Evolutionary conservation across 768 basidiomycete species (phyloP).

Genomic region (Suillus paluster): DNA sequence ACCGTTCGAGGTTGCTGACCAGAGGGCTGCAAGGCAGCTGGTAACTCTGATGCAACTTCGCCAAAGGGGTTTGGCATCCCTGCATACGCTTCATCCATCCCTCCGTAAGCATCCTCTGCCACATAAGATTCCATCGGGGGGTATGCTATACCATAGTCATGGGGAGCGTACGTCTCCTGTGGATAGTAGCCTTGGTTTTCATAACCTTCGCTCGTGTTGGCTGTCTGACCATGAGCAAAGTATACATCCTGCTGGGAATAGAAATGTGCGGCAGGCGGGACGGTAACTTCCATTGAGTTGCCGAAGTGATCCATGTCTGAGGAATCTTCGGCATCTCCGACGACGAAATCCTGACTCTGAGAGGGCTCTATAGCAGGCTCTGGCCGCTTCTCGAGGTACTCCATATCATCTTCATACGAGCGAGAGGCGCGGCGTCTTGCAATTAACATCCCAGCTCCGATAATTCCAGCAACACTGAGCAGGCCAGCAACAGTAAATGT

Average conservation of each 20-base stretch:
- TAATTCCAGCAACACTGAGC: constrained; percentile 35
- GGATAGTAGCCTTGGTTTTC: constrained; percentile 20
- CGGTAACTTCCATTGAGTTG: constrained; percentile 19
- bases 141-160: constrained; percentile 29
- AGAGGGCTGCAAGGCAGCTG: constrained; percentile 22
- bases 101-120: constrained; percentile 20
- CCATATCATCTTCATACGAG: constrained; percentile 31
- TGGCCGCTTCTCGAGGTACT: constrained; percentile 30
- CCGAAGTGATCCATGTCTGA: constrained; percentile 29
- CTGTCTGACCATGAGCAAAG: constrained; percentile 6
- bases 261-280: constrained; percentile 22
- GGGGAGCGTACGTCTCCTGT: constrained; percentile 29
- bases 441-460: constrained; percentile 32
- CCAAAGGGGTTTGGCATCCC: constrained; percentile 23
- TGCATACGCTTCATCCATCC: constrained; percentile 6
- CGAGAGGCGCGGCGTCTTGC: constrained; percentile 33
- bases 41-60: constrained; percentile 13
- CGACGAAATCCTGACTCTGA: constrained; percentile 10
- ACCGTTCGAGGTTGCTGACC: background rate
- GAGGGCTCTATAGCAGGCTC: constrained; percentile 16
- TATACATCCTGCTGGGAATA: constrained; percentile 26
- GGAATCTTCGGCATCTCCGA: constrained; percentile 19
- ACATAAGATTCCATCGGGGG: constrained; percentile 32
- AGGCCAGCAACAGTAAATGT: constrained; percentile 49
- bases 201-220: constrained; percentile 10